Evolutionary conservation across 352 stramenopile genomes (phyloP), one percentile per base, ranked within the genome.

Genomic region (Peronospora farinosa): DNA sequence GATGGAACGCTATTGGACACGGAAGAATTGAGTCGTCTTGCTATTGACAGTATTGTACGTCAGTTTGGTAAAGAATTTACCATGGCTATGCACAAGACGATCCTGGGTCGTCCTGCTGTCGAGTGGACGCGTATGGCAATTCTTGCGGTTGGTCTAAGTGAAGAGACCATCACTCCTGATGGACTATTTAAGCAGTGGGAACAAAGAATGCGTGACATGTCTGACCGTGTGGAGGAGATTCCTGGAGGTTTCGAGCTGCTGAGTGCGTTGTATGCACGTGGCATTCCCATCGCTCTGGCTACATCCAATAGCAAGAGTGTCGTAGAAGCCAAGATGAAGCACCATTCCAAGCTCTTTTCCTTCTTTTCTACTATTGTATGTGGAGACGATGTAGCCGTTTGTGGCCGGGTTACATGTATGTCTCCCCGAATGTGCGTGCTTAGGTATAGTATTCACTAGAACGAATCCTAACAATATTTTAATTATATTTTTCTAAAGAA

Each of bases 1-100:
- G 81, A 92, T 55, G 81, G 81, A 44, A 92, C 81, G 32, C 55
- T 92, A 38, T 65, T 92, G 52, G 81, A 92, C 57, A 88, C 78
- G 21, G 81, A 92, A 45, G 68, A 73, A 54, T 69, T 90, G 53
- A 89, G 78, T 43, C 64, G 75, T 42, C 54, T 74, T 10, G 63
- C 78, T 17, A 81, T 89, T 53, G 65, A 76, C 45, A 51, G 74
- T 43, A 64, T 82, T 37, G 59, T 81, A 23, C 65, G 60, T 17
- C 65, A 54, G n/a, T 72, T 82, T 38, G 81, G 78, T n/a, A 71
- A 71, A 41, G 54, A 69, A 44, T 84, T 84, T 63, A 69, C 73
- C 7, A 69, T 68, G 40, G 49, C 67, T 12, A 71, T 88, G 45
- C 79, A 86, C 60, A 92, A 92, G 60, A 66, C 66, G 21, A 85